These are phyloP conservation scores for Blastocystis sp. DNA, from an alignment of 352 stramenopile genomes.

Conservation along the genomic window DNA sequence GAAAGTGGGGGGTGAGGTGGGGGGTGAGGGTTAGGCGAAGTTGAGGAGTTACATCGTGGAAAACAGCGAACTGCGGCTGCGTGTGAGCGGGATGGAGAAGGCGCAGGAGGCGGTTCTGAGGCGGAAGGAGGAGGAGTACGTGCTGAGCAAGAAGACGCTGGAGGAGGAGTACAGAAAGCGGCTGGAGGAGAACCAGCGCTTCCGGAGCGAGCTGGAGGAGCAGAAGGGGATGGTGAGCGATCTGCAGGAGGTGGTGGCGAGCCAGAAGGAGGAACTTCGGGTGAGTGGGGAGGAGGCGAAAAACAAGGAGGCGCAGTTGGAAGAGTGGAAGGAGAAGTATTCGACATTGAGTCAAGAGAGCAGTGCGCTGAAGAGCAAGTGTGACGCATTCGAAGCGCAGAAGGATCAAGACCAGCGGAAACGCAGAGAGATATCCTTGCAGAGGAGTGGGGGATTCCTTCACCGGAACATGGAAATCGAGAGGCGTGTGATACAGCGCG, in stretches of 20 bases:
- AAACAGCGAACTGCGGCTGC: slow-evolving; percentile 32
- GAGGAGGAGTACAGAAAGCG: slow-evolving; percentile 19
- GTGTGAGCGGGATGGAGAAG: neutral
- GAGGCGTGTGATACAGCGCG: slow-evolving; percentile 33
- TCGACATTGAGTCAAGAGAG: neutral
- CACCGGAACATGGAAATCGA: slow-evolving; percentile 21
- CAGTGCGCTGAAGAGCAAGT: slow-evolving; percentile 30
- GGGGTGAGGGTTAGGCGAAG: neutral
- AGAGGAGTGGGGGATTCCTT: neutral
- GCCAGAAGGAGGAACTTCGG: neutral
- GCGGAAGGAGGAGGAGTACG: slow-evolving; percentile 55
- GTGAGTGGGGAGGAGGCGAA: neutral
- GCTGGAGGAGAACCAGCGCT: slow-evolving; percentile 10
- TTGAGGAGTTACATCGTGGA: slow-evolving; percentile 35
- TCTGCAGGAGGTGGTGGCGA: slow-evolving; percentile 39
- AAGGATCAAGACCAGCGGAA: slow-evolving; percentile 5
- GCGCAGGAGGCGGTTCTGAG: neutral
- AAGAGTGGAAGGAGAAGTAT: neutral
- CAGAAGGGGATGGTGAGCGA: neutral
- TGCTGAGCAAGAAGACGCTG: slow-evolving; percentile 22
- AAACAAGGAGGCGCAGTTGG: neutral
- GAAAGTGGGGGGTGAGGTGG: neutral
- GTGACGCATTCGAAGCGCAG: slow-evolving; percentile 21
- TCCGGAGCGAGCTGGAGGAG: neutral
- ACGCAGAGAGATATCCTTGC: slow-evolving; percentile 37